Base-by-base conservation (phyloP, 2,329 filamentous ascomycete genomes). In the Aspergillus uvarum region DNA sequence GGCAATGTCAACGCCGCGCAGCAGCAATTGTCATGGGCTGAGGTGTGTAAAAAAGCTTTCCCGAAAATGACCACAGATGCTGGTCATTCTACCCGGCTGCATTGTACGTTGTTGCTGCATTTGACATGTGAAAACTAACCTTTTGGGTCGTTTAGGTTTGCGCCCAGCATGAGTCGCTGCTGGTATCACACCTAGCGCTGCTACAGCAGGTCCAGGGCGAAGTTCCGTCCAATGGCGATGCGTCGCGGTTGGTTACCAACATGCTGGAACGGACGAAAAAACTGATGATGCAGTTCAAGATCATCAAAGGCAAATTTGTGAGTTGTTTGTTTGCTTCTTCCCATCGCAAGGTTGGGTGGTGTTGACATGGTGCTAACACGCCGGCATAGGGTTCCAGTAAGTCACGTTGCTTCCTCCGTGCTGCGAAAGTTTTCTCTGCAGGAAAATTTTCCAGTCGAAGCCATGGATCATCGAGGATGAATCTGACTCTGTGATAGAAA, bases 231-330 rank as follows among this genome's bases (percentile, higher is more conserved):
- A 68, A 73, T 31, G 62, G 63, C 6, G 71, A 73, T 35, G 68
- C 71, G 12, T 70, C 65, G 42, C 68, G 66, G 12, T 65, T 70
- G 5, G 66, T 80, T 3, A 70, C 71, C 1, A 65, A 70, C 6
- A 77, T 79, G 68, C 63, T 79, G 16, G 72, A 76, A 29, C 74
- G 73, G 59, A 76, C 77, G 3, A 68, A 76, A 49, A 69, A 73
- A 54, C 68, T 79, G 53, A 65, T 79, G 53, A 67, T 68, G 12
- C 72, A 77, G 47, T 72, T 76, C 22, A 71, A 75, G 14, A 56
- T 72, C 10, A 57, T 76, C 16, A 70, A 73, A 48, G 72, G 70
- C 26, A 67, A 73, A 35, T 69, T 79, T 59, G 78, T 79, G 63
- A 61, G 72, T 66, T 14, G 11, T 16, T 16, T 3, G 32, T 35